Evolutionary conservation across 768 basidiomycete species (phyloP), one percentile per base, ranked within the genome.

Genomic region (Leccinum subgranulosum): DNA sequence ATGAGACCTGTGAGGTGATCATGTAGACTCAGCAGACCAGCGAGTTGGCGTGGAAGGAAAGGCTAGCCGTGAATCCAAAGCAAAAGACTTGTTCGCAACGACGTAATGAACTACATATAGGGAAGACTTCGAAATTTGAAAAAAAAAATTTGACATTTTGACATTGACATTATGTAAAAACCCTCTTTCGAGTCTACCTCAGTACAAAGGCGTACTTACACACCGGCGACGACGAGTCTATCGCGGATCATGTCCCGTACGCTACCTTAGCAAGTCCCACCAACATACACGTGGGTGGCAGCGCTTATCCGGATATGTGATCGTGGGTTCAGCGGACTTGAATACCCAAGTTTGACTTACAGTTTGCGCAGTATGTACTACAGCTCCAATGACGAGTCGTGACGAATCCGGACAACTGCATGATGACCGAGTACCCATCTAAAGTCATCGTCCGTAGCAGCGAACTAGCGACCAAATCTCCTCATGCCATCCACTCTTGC

Each of bases 401-500:
- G 46, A 10, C 5, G 8, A 28, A 17, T 19, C 21, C 43, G 43
- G 21, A 23, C 43, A 21, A 6, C 12, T 45, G 11, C 43, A 21
- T 23, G 10, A 23, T 45, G 12, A 25, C 45, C 6, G 45, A 12
- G 23, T 8, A 25, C 21, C 11, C 14, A 19, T 28, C 3, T 36
- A 17, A 17, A 17, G 10, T 10, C 8, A 15, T 41, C 27, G 23
- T 49, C 15, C 8, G 12, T 34, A n/a, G 54, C n/a, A 7, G 31
- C 28, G 6, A 41, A 33, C 51, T 39, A 23, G 47, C n/a, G 21
- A 6, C 25, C 1, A 12, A 19, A 19, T 1, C 23, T 31, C 12
- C 28, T 21, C 25, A 64, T 60, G 64, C 5, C 54, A 49, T 14
- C 23, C 7, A 53, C 45, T 17, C 61, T 83, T 50, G 76, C 80